Evolutionary conservation across 108 stramenopile species (phyloP).

Genomic region (Cyclotella atomus): DNA sequence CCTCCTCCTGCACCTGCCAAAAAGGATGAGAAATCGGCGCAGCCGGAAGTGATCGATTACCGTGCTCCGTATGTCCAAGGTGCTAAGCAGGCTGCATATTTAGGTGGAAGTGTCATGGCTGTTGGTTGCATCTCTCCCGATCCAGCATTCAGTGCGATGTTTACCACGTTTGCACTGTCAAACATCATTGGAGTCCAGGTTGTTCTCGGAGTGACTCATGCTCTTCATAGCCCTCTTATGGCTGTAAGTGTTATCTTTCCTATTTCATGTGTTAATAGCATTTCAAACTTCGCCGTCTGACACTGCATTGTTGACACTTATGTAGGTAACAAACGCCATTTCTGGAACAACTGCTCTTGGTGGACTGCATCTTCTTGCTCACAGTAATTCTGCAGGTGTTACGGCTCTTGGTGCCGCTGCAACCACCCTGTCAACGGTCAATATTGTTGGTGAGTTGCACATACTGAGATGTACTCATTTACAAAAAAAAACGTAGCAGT

Average conservation of each 20-base stretch:
- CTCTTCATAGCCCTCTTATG: conserved; percentile 99
- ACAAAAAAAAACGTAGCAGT: not conserved
- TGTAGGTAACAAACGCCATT: conserved; percentile 92
- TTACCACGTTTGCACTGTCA: conserved; percentile 95
- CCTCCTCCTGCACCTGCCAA: conserved; percentile 60
- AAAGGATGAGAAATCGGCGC: conserved; percentile 50
- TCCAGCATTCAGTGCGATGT: conserved; percentile 92
- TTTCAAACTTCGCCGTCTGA: not conserved
- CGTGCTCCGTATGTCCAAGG: conserved; percentile 73
- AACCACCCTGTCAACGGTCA: conserved; percentile 92
- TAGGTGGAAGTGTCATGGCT: conserved; percentile 80
- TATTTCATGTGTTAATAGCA: too few species aligned
- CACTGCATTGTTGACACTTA: not conserved
- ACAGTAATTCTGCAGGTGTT: conserved; percentile 67
- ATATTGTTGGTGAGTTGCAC: conserved; percentile 82
- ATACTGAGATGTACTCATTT: not conserved
- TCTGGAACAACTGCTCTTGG: conserved; percentile 98
- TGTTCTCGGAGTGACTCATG: conserved; percentile 95
- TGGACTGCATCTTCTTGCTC: conserved; percentile 95
- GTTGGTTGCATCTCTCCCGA: conserved; percentile 91
- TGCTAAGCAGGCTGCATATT: conserved; percentile 69
- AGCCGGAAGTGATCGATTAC: conserved; percentile 75
- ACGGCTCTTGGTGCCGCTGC: conserved; percentile 89
- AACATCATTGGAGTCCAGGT: conserved; percentile 96
- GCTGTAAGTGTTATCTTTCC: conserved; percentile 75